A percentile compares a stretch with the other conserved stretches of the same genome.
Conservation (phyloP, 176 grass and related monocot genomes). For the Triticum monococcum region DNA sequence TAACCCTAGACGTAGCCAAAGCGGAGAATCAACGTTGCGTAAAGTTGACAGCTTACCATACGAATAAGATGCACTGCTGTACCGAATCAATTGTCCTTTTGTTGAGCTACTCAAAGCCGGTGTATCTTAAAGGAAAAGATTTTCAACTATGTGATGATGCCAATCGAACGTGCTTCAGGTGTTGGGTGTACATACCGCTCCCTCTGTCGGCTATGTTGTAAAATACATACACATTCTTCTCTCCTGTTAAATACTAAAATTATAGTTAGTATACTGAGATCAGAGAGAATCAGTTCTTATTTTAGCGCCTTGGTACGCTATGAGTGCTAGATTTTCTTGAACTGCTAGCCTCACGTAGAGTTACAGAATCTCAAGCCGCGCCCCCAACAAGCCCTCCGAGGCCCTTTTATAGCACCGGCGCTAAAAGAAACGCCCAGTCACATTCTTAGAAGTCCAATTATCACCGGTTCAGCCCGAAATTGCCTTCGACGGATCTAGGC, state of each 20-base stretch:
- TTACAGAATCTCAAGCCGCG: too few species aligned
- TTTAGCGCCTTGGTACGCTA: neutral
- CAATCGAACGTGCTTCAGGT: constrained; percentile 30
- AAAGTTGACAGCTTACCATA: too few species aligned
- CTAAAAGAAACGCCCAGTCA: too few species aligned
- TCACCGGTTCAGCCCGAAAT: too few species aligned
- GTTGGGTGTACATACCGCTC: constrained; percentile 13
- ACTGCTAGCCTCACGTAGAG: too few species aligned
- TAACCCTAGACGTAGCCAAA: too few species aligned
- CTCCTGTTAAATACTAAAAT: neutral
- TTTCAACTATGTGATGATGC: constrained; percentile 9
- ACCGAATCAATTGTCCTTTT: constrained; percentile 18
- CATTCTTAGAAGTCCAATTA: too few species aligned
- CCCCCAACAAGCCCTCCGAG: too few species aligned
- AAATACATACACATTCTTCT: neutral
- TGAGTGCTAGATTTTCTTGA: too few species aligned
- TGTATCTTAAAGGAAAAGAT: constrained; percentile 29
- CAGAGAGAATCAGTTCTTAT: neutral
- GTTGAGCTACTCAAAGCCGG: constrained; percentile 1
- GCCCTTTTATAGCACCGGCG: too few species aligned
- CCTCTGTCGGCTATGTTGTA: neutral
- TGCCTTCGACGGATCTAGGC: too few species aligned
- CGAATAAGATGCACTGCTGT: constrained; percentile 18
- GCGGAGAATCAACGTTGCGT: too few species aligned
- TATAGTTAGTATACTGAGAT: neutral